Conservation (phyloP, 257 asterid species). For the Knoxia roxburghii region DNA sequence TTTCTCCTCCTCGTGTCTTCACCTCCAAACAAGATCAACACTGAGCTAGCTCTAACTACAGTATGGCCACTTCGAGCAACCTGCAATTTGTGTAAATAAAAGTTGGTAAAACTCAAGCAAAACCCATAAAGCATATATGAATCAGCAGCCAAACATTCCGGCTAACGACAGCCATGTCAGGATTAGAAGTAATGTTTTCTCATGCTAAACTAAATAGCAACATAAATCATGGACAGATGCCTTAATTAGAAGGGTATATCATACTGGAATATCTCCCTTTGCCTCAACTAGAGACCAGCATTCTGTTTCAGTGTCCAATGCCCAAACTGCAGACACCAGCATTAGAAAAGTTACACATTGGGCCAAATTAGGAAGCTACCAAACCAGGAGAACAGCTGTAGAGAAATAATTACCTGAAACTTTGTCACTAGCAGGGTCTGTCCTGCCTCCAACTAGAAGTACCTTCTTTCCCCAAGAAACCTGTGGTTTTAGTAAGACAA, state of each 20-base stretch:
- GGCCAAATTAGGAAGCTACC: conserved; percentile 7
- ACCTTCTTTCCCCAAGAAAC: conserved; percentile 95
- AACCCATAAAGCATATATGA: not conserved
- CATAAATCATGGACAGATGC: not conserved
- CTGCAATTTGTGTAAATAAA: conserved; percentile 30
- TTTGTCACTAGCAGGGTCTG: conserved; percentile 79
- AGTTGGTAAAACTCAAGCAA: conserved; percentile 6
- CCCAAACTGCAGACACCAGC: conserved; percentile 63
- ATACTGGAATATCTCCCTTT: conserved; percentile 96
- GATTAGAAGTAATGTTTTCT: too few relatives aligned
- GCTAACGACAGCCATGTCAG: too few relatives aligned
- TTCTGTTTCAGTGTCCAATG: conserved; percentile 91
- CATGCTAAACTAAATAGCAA: not conserved
- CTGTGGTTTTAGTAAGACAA: conserved; percentile 28
- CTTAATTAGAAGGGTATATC: conserved; percentile 2
- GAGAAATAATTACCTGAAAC: conserved; percentile 55
- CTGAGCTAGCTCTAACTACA: conserved; percentile 78
- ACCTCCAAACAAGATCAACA: conserved; percentile 87
- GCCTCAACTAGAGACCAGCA: conserved; percentile 92
- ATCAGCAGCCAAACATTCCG: not conserved
- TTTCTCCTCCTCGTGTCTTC: conserved; percentile 79
- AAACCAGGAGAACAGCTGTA: conserved; percentile 6
- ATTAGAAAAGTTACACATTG: conserved; percentile 1
- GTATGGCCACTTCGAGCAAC: conserved; percentile 96
- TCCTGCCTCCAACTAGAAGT: conserved; percentile 91